phyloP scores from a whole-genome alignment of 2,329 filamentous ascomycete genomes.

The Exophiala lecanii-corni region DNA sequence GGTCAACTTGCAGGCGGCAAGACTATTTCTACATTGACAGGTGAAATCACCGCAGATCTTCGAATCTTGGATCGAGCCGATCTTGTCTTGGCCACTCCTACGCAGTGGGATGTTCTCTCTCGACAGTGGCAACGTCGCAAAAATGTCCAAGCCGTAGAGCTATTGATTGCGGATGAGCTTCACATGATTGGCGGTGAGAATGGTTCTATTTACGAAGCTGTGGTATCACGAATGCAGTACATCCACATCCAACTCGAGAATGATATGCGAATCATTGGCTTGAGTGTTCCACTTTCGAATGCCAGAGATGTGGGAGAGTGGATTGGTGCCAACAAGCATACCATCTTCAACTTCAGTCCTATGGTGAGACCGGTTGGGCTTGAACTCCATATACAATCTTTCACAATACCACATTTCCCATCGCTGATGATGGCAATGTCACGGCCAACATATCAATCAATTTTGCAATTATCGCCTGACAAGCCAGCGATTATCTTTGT shows the following conservation, averaged over 20 bases:
- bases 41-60: conserved; percentile 85
- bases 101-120: conserved; percentile 93
- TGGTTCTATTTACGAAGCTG: conserved; percentile 89
- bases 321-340: conserved; percentile 97
- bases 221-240: conserved; percentile 97
- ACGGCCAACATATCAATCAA: conserved; percentile 83
- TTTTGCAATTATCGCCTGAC: conserved; percentile 80
- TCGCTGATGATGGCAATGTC: conserved; percentile 99
- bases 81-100: conserved; percentile 83
- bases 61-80: conserved; percentile 84
- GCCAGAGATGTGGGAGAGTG: conserved; percentile 93
- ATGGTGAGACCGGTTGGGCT: conserved; percentile 82
- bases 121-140: conserved; percentile 95
- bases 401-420: conserved; percentile 92
- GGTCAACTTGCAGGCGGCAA: conserved; percentile 72
- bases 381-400: conserved; percentile 92
- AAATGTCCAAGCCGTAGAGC: conserved; percentile 82
- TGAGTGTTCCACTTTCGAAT: conserved; percentile 89
- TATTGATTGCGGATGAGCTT: conserved; percentile 93
- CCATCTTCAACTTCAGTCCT: conserved; percentile 97
- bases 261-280: conserved; percentile 77
- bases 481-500: conserved; percentile 92
- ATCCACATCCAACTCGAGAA: conserved; percentile 85
- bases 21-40: conserved; percentile 85
- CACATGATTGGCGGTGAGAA: conserved; percentile 83